Evolutionary conservation across 2,329 filamentous ascomycete genomes (phyloP).

Genomic region (Metarhizium humberi): DNA sequence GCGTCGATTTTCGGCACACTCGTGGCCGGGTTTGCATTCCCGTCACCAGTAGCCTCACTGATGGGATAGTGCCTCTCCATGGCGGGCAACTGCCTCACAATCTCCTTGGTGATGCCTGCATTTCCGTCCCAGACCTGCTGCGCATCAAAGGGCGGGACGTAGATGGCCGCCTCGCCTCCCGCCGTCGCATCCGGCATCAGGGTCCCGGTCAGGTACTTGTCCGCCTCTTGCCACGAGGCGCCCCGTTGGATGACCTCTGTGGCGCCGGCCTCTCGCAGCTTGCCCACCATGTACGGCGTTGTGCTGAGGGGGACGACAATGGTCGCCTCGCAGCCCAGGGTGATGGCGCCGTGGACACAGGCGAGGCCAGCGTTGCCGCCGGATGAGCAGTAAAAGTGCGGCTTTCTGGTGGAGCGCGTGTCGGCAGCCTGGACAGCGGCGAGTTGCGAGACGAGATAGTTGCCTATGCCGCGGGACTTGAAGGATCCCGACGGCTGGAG

Average conservation of each 20-base stretch:
- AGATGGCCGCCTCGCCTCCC: slow-evolving; percentile 36
- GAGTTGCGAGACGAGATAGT: slow-evolving; percentile 48
- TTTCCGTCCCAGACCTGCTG: slow-evolving; percentile 58
- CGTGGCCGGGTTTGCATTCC: not conserved
- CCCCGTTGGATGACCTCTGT: slow-evolving; percentile 55
- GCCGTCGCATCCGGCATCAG: slow-evolving; percentile 26
- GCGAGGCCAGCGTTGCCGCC: slow-evolving; percentile 77
- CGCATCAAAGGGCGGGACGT: slow-evolving; percentile 59
- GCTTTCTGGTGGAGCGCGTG: slow-evolving; percentile 5
- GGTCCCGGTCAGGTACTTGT: slow-evolving; percentile 50
- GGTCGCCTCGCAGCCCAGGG: slow-evolving; percentile 53
- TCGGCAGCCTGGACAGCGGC: slow-evolving; percentile 13
- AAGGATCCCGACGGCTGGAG: slow-evolving; percentile 76
- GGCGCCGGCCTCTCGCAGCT: slow-evolving; percentile 55
- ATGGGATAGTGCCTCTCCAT: slow-evolving; percentile 13
- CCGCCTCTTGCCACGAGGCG: slow-evolving; percentile 59
- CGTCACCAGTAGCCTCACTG: slow-evolving; percentile 47
- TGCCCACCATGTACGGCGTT: slow-evolving; percentile 56
- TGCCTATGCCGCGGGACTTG: slow-evolving; percentile 70
- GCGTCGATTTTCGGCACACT: slow-evolving; percentile 38
- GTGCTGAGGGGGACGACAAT: slow-evolving; percentile 63
- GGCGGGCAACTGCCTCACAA: slow-evolving; percentile 23
- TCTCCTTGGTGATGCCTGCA: slow-evolving; percentile 42
- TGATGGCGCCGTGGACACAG: slow-evolving; percentile 60
- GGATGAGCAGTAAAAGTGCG: slow-evolving; percentile 63